Percentiles rank a stretch among this genome's conserved stretches.
These are phyloP conservation scores for Candida pini DNA, from an alignment of 805 yeast species.

Conservation along the genomic window DNA sequence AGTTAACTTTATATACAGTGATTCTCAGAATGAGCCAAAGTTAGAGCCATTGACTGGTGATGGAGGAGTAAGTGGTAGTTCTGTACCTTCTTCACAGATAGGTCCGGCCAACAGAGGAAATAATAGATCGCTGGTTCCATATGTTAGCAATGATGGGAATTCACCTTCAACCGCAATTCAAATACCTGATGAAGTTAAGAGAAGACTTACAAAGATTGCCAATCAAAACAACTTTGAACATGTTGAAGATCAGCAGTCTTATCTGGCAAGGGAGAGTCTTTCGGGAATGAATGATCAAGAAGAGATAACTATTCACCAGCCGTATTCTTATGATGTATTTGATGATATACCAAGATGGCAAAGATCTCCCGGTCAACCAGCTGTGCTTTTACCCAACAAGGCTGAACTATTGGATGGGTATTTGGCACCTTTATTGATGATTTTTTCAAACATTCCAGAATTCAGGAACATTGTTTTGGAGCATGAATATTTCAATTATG, in stretches of 20 bases:
- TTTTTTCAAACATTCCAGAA: conserved; percentile 32
- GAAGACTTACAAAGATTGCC: conserved; percentile 13
- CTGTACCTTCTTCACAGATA: too few species aligned
- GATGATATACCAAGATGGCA: conserved; percentile 27
- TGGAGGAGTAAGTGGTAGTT: too few species aligned
- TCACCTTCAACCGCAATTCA: conserved; percentile 12
- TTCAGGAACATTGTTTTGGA: conserved; percentile 28
- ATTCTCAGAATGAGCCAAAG: conserved; percentile 8
- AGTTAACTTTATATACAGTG: conserved; percentile 30
- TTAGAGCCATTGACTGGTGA: conserved; percentile 5
- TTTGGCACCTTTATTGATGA: conserved; percentile 36
- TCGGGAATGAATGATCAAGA: conserved; percentile 5
- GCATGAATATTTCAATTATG: conserved; percentile 29
- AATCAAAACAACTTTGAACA: neutral
- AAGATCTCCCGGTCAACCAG: conserved; percentile 20
- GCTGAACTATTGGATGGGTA: conserved; percentile 32
- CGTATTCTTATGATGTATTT: conserved; percentile 22
- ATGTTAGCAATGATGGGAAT: conserved; percentile 8
- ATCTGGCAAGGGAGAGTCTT: neutral
- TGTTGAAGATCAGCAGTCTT: too few species aligned
- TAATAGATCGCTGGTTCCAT: neutral
- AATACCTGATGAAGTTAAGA: conserved; percentile 21
- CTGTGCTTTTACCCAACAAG: conserved; percentile 31
- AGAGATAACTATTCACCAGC: neutral
- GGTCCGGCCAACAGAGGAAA: conserved; percentile 1